phyloP scores from a whole-genome alignment of 139 green algal genomes.

The Chloropicon primus region DNA sequence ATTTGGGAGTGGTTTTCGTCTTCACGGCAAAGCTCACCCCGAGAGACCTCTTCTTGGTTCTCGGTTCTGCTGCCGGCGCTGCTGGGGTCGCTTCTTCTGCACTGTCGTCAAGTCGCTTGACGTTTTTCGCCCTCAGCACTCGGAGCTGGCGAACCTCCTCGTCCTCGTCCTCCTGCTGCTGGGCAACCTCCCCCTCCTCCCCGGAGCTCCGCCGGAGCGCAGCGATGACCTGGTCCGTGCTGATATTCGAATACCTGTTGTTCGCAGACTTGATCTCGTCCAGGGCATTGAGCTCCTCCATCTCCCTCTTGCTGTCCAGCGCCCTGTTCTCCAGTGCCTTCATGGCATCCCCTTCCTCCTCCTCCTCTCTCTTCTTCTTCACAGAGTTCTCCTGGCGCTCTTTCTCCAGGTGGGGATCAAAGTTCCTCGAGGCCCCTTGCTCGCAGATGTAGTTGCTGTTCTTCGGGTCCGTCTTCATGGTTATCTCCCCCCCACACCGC shows the following conservation, averaged over 20 bases:
- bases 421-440: constrained; percentile 80
- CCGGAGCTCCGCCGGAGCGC: not conserved
- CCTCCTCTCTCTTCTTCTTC: constrained; percentile 46
- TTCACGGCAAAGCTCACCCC: not conserved
- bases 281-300: constrained; percentile 88
- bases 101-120: not conserved
- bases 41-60: not conserved
- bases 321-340: constrained; percentile 90
- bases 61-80: too few relatives aligned
- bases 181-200: not conserved
- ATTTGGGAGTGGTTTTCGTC: not conserved
- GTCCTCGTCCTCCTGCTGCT: not conserved
- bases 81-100: not conserved
- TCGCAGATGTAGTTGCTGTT: constrained; percentile 90
- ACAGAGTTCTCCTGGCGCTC: constrained; percentile 26
- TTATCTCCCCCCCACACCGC: constrained; percentile 80
- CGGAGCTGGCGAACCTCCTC: not conserved
- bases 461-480: constrained; percentile 94
- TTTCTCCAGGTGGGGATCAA: constrained; percentile 49
- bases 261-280: constrained; percentile 70
- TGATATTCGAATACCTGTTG: not conserved
- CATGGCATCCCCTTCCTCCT: constrained; percentile 92
- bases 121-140: not conserved
- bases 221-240: not conserved
- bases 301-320: constrained; percentile 80